Base-by-base conservation (phyloP, 139 green algal genomes). In the Marvania coccoides region DNA sequence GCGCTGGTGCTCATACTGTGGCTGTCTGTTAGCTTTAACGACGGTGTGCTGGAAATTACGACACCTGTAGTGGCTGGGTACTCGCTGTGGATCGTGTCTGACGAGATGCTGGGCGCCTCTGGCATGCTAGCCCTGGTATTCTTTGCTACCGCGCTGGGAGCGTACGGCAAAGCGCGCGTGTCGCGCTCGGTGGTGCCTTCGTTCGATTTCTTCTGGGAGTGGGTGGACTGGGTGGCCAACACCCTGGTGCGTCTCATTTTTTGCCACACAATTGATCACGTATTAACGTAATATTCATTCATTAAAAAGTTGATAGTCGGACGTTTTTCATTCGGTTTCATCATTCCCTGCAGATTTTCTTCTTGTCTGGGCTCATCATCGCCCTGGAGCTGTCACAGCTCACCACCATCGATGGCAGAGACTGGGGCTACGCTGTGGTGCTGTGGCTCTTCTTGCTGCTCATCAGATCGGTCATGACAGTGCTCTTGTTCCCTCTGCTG, bases 221-320 rank as follows among this genome's bases (percentile, higher is more conserved):
- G 73, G 26, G 45, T 86, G 6, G 81, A 91, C 51, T 87, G 67
- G 57, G 39, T 83, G 33, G 81, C 80, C 10, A 90, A 90, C 67
- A 91, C 85, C 10, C 63, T 91, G n/a, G 81, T 51, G 19, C n/a
- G n/a, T n/a, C n/a, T n/a, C n/a, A n/a, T 51, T 51, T 51, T 51
- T 51, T 51, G 19, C 19, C 19, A 51, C 19, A 19, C 19, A 19
- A 19, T 51, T 51, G 42, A 51, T 51, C 42, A 51, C 42, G n/a
- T n/a, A n/a, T n/a, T n/a, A n/a, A n/a, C n/a, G n/a, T n/a, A n/a
- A n/a, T n/a, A n/a, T n/a, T n/a, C n/a, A n/a, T n/a, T n/a, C n/a
- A n/a, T n/a, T n/a, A n/a, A n/a, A n/a, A n/a, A n/a, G n/a, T n/a
- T n/a, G n/a, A n/a, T n/a, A n/a, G n/a, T n/a, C n/a, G n/a, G n/a